These are phyloP conservation scores for Croton setiger DNA, from an alignment of 441 rosid species.

Conservation along the genomic window DNA sequence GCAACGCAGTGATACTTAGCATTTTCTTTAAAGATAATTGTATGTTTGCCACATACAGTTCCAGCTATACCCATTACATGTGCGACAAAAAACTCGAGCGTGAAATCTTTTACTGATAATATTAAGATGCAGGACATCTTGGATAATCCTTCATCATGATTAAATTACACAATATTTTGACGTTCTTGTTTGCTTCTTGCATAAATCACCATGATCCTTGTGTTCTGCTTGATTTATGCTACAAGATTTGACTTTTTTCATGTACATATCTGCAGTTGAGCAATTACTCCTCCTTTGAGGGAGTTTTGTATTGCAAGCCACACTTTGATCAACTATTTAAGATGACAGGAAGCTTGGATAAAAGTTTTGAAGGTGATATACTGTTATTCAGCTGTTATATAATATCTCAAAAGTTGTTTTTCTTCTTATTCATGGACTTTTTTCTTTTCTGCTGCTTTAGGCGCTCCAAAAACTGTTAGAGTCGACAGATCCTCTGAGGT, in stretches of 20 bases:
- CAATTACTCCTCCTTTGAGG: constrained; percentile 67
- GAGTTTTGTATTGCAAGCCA: constrained; percentile 76
- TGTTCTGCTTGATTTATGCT: background rate
- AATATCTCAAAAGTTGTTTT: background rate
- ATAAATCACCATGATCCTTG: background rate
- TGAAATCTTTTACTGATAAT: background rate
- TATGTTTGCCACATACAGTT: background rate
- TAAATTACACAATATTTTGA: background rate
- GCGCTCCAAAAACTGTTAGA: constrained; percentile 59
- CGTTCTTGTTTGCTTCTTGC: background rate
- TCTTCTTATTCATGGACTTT: constrained; percentile 7
- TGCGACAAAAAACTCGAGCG: background rate
- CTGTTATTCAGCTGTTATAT: background rate
- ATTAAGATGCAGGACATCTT: background rate
- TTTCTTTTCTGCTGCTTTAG: constrained; percentile 26
- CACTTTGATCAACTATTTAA: constrained; percentile 75
- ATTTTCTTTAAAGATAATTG: background rate
- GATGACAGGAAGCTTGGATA: constrained; percentile 75
- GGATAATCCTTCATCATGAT: background rate
- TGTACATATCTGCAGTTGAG: constrained; percentile 42
- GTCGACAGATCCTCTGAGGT: constrained; percentile 54
- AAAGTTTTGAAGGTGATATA: constrained; percentile 59
- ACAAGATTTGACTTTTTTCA: background rate
- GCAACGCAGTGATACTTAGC: background rate
- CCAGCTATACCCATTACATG: background rate